Evolutionary conservation across 2,329 filamentous ascomycete genomes (phyloP).

Genomic region (Hypoxylon sp.): DNA sequence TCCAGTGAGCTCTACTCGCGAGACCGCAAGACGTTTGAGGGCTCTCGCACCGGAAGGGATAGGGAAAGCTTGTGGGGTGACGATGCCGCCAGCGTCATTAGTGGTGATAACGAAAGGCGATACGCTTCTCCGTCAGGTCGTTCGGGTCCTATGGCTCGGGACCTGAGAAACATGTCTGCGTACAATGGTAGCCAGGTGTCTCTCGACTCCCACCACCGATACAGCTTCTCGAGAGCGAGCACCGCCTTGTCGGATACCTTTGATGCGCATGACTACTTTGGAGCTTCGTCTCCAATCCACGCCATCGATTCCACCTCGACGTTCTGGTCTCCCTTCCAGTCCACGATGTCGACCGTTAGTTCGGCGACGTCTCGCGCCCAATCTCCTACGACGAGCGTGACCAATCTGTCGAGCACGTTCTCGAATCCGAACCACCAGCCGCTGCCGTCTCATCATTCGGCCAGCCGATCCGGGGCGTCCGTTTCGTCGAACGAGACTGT

Average conservation of each 20-base stretch:
- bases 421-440: conserved; percentile 53
- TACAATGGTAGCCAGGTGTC: conserved; percentile 74
- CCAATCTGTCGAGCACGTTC: conserved; percentile 62
- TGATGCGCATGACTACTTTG: conserved; percentile 75
- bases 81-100: conserved; percentile 62
- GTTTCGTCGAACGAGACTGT: conserved; percentile 74
- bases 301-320: conserved; percentile 79
- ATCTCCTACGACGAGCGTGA: conserved; percentile 68
- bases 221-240: conserved; percentile 64
- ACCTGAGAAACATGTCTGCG: conserved; percentile 64
- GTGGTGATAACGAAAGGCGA: conserved; percentile 63
- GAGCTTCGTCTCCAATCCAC: conserved; percentile 71
- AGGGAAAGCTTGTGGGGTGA: conserved; percentile 58
- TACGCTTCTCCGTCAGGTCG: conserved; percentile 54
- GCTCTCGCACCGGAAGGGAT: conserved; percentile 50
- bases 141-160: conserved; percentile 61
- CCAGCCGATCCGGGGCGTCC: conserved; percentile 69
- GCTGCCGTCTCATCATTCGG: conserved; percentile 55
- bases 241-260: conserved; percentile 69
- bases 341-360: conserved; percentile 69
- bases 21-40: conserved; percentile 71
- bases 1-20: conserved; percentile 87
- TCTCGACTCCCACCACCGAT: conserved; percentile 72
- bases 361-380: conserved; percentile 66
- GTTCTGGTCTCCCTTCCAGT: conserved; percentile 89